phyloP scores from a whole-genome alignment of 1,139 yeast genomes.

The Candida glucosophila region DNA sequence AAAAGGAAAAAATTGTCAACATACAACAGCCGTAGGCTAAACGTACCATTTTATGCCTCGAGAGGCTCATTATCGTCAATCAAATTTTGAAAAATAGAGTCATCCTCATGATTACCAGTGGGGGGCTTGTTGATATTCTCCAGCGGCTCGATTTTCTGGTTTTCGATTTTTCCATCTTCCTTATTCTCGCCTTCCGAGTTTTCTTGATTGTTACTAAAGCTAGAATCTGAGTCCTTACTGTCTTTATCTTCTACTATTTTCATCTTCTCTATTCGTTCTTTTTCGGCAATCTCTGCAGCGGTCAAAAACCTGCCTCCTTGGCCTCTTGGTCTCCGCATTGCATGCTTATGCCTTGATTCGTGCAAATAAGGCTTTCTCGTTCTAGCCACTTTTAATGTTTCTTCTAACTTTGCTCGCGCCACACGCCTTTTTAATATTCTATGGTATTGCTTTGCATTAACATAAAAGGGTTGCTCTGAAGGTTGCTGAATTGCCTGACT shows the following conservation, averaged over 20 bases:
- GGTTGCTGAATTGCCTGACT: conserved; percentile 10
- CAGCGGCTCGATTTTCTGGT: too few relatives aligned
- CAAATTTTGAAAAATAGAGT: conserved; percentile 10
- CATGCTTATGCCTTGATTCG: conserved; percentile 97
- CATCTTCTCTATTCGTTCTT: conserved; percentile 50
- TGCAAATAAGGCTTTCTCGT: conserved; percentile 92
- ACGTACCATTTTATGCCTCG: conserved; percentile 3
- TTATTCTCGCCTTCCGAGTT: conserved; percentile 1
- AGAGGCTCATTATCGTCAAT: conserved; percentile 6
- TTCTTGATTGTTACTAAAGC: conserved; percentile 1
- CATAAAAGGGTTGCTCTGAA: conserved; percentile 87
- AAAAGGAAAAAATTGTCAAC: background rate
- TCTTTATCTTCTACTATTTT: conserved; percentile 28
- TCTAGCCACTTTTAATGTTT: conserved; percentile 75
- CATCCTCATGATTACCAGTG: conserved; percentile 8
- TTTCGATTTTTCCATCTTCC: too few relatives aligned
- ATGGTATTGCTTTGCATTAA: conserved; percentile 95
- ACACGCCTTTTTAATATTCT: conserved; percentile 86
- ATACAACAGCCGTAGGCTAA: background rate
- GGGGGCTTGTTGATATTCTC: too few relatives aligned
- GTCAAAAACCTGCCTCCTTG: conserved; percentile 97
- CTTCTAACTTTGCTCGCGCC: conserved; percentile 91
- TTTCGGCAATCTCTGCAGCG: conserved; percentile 92
- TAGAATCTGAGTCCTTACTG: conserved; percentile 5
- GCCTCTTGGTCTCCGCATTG: conserved; percentile 98